Evolutionary conservation across 345 rosid genomes (phyloP).

Genomic region (Rhodamnia rubescens): DNA sequence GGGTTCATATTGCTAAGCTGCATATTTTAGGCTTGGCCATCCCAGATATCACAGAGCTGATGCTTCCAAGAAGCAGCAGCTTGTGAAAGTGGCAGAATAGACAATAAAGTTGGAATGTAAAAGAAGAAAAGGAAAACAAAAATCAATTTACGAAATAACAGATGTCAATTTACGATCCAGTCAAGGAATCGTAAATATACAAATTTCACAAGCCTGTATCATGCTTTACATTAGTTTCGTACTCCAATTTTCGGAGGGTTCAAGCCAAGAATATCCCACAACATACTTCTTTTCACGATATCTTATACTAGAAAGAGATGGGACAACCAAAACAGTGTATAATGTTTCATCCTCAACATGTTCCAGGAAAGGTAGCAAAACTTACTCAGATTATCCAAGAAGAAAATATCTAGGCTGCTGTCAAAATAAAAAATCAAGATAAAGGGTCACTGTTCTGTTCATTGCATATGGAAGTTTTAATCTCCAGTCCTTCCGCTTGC

Average conservation of each 20-base stretch:
- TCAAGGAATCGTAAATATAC: too few species aligned
- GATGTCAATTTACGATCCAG: too few species aligned
- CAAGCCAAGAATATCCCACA: neutral
- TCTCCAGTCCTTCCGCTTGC: conserved; percentile 74
- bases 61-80: neutral
- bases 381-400: neutral
- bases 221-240: neutral
- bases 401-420: neutral
- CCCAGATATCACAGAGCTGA: neutral
- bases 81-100: neutral
- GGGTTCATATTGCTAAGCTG: neutral
- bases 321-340: neutral
- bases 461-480: conserved; percentile 34
- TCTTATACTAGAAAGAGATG: neutral
- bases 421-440: conserved; percentile 35
- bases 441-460: conserved; percentile 48
- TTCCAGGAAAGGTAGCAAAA: neutral
- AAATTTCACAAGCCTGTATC: neutral
- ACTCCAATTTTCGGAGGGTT: neutral
- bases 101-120: neutral
- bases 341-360: neutral
- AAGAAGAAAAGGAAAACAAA: neutral
- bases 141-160: neutral
- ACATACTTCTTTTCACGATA: neutral
- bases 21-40: neutral